Percentiles rank a stretch among this genome's conserved stretches.
These are phyloP conservation scores for Skeletonema marinoi DNA, from an alignment of 108 stramenopile genomes.

Conservation along the genomic window DNA sequence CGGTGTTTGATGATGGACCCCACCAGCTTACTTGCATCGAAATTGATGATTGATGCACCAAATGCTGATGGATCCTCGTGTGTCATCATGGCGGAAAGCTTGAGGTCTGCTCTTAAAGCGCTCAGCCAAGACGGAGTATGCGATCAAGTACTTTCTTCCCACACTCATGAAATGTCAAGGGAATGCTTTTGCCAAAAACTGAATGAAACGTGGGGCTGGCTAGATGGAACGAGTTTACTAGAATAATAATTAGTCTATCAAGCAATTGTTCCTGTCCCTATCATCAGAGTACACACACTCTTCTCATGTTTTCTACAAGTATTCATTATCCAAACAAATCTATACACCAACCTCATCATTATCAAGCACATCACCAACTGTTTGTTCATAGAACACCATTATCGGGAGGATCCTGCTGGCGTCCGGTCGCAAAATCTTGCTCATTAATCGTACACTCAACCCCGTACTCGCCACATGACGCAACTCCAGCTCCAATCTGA, in stretches of 20 bases:
- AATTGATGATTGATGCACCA: conserved; percentile 13
- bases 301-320: neutral
- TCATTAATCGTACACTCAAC: neutral
- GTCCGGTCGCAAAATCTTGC: neutral
- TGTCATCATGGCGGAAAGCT: conserved; percentile 15
- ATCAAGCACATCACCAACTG: neutral
- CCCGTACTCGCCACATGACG: neutral
- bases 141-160: conserved; percentile 4
- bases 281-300: neutral
- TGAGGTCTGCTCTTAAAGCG: conserved; percentile 2
- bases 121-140: conserved; percentile 26
- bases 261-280: neutral
- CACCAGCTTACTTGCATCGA: conserved; percentile 5
- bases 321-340: neutral
- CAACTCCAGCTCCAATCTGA: neutral
- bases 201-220: conserved; percentile 28
- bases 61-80: conserved; percentile 24
- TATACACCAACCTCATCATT: neutral
- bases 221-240: conserved; percentile 6
- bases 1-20: conserved; percentile 36
- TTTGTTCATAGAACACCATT: neutral
- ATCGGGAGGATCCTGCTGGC: neutral
- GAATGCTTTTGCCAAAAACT: conserved; percentile 8
- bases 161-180: conserved; percentile 1
- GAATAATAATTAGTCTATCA: neutral